These are phyloP conservation scores for Tetradesmus lagerheimii DNA, from an alignment of 139 green algal genomes.

Conservation along the genomic window DNA sequence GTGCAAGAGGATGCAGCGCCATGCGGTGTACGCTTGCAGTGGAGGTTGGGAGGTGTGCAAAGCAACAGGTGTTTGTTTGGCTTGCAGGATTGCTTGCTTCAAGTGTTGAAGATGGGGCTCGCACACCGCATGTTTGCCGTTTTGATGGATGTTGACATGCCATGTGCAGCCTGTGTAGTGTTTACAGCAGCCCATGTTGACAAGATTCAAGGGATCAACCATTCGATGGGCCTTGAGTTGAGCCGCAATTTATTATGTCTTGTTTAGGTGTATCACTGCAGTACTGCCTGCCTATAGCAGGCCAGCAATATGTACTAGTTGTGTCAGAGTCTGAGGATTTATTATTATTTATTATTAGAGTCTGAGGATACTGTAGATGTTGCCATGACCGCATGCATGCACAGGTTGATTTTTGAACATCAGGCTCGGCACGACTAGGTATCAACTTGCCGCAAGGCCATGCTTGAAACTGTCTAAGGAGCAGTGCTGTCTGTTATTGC, in stretches of 20 bases:
- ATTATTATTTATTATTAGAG: too few species aligned
- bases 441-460: not conserved
- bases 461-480: not conserved
- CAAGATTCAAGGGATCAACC: too few species aligned
- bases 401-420: not conserved
- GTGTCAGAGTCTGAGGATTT: not conserved
- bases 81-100: too few species aligned
- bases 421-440: not conserved
- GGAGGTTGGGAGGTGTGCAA: too few species aligned
- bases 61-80: too few species aligned
- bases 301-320: not conserved
- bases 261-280: not conserved
- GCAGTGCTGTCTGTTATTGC: not conserved
- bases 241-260: not conserved
- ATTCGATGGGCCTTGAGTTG: too few species aligned
- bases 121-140: too few species aligned
- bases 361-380: not conserved
- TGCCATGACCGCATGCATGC: not conserved
- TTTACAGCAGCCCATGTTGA: not conserved
- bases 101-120: too few species aligned
- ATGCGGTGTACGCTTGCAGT: too few species aligned
- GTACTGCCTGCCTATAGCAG: not conserved
- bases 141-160: too few species aligned
- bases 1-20: too few species aligned
- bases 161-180: not conserved